Evolutionary conservation across 2,329 filamentous ascomycete species (phyloP).

Genomic region (Pestalotiopsis fici): DNA sequence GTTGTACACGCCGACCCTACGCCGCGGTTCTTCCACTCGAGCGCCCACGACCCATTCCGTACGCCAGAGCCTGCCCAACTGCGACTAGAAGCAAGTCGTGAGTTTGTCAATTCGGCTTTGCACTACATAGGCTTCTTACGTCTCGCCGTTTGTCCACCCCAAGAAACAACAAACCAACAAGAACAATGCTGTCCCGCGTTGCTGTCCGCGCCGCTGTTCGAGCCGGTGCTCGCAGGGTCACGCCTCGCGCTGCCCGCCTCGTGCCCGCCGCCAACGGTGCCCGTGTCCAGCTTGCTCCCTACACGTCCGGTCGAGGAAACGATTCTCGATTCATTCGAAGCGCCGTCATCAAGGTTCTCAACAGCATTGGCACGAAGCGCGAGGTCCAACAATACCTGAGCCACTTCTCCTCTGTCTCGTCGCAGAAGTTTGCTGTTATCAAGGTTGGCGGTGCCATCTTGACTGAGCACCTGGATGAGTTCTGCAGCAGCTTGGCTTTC

Average conservation of each 20-base stretch:
- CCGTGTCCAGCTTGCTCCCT: slow-evolving; percentile 24
- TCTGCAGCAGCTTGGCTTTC: slow-evolving; percentile 87
- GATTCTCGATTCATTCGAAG: slow-evolving; percentile 66
- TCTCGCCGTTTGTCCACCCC: too few relatives aligned
- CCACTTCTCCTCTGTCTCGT: slow-evolving; percentile 94
- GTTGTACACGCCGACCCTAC: neutral
- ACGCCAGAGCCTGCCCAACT: neutral
- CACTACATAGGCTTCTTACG: neutral
- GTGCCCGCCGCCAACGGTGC: slow-evolving; percentile 16
- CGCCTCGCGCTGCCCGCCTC: slow-evolving; percentile 20
- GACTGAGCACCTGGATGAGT: slow-evolving; percentile 88
- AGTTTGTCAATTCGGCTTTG: neutral
- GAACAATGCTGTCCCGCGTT: slow-evolving; percentile 25
- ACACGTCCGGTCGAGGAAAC: slow-evolving; percentile 27
- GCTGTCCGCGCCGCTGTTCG: slow-evolving; percentile 28
- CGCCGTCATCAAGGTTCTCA: slow-evolving; percentile 86
- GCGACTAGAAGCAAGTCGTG: neutral
- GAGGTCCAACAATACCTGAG: slow-evolving; percentile 98
- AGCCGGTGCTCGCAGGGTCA: slow-evolving; percentile 29
- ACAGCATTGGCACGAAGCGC: slow-evolving; percentile 93
- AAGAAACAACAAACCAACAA: neutral
- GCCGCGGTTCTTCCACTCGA: neutral
- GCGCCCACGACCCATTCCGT: neutral
- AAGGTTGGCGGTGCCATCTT: slow-evolving; percentile 97
- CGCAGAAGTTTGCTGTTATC: slow-evolving; percentile 96